Percentiles rank a stretch among this genome's conserved stretches.
Evolutionary conservation across 345 rosid species (phyloP).

Genomic region (Lumnitzera littorea): DNA sequence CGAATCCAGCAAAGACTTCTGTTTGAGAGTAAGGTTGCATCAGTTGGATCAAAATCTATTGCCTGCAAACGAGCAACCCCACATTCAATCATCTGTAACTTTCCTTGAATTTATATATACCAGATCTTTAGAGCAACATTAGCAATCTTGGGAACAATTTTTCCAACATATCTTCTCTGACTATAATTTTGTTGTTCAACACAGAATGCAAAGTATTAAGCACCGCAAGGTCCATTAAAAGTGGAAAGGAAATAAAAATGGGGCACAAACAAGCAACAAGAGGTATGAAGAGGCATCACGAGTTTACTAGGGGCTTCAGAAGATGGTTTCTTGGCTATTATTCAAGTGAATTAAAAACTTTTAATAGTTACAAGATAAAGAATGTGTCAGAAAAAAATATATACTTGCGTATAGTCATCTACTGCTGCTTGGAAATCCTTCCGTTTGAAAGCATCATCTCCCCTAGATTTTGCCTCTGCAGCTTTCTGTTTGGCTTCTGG

Average conservation of each 20-base stretch:
- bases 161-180: too few relatives aligned
- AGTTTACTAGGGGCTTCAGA: too few relatives aligned
- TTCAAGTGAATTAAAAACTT: too few relatives aligned
- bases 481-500: constrained; percentile 73
- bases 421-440: constrained; percentile 55
- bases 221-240: too few relatives aligned
- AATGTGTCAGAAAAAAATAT: constrained; percentile 1
- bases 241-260: too few relatives aligned
- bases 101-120: background rate
- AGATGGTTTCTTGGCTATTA: too few relatives aligned
- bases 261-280: too few relatives aligned
- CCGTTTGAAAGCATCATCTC: constrained; percentile 64
- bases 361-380: too few relatives aligned
- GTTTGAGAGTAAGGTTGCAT: constrained; percentile 59
- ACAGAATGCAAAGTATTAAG: too few relatives aligned
- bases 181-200: too few relatives aligned
- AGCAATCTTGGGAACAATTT: background rate
- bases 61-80: constrained; percentile 37
- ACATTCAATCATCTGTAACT: background rate
- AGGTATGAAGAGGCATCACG: too few relatives aligned
- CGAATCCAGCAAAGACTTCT: constrained; percentile 90
- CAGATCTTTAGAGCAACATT: background rate
- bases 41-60: constrained; percentile 72
- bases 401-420: constrained; percentile 81
- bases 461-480: constrained; percentile 90